Conservation (phyloP, 345 rosid species). For the Limnanthes douglasii region DNA sequence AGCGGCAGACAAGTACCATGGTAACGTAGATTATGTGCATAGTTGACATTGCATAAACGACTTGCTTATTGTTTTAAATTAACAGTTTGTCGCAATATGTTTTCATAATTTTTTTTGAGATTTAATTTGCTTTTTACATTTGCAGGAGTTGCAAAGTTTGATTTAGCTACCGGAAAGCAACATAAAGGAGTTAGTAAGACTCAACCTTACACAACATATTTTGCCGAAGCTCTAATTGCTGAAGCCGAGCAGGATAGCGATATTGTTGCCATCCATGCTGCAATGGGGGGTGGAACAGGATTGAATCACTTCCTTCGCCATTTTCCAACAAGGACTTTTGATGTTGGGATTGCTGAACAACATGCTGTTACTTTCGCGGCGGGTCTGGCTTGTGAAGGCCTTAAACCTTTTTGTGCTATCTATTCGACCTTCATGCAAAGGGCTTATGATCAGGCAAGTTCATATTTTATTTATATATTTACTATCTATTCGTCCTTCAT, state of each 20-base stretch:
- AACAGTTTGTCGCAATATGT: no score
- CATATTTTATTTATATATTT: not conserved
- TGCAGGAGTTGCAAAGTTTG: conserved; percentile 82
- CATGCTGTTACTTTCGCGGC: conserved; percentile 99
- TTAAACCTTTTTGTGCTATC: conserved; percentile 89
- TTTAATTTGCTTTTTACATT: conserved; percentile 5
- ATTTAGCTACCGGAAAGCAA: conserved; percentile 93
- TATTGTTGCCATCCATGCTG: conserved; percentile 92
- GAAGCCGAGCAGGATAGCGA: conserved; percentile 87
- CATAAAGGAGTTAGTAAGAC: conserved; percentile 52
- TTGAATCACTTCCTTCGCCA: conserved; percentile 77
- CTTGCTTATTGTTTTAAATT: no score
- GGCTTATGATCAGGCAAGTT: conserved; percentile 90
- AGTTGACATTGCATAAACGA: no score
- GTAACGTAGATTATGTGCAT: conserved; percentile 14
- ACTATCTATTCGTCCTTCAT: not conserved
- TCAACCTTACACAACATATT: conserved; percentile 75
- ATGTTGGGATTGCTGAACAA: conserved; percentile 96
- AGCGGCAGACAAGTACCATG: conserved; percentile 95
- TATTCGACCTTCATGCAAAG: conserved; percentile 97
- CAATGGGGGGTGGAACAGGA: conserved; percentile 99
- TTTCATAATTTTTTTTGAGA: no score
- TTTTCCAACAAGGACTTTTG: conserved; percentile 76
- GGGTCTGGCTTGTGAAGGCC: conserved; percentile 91
- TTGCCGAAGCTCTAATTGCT: conserved; percentile 86